Conservation (phyloP, 2,329 filamentous ascomycete genomes). For the Colletotrichum shisoi region DNA sequence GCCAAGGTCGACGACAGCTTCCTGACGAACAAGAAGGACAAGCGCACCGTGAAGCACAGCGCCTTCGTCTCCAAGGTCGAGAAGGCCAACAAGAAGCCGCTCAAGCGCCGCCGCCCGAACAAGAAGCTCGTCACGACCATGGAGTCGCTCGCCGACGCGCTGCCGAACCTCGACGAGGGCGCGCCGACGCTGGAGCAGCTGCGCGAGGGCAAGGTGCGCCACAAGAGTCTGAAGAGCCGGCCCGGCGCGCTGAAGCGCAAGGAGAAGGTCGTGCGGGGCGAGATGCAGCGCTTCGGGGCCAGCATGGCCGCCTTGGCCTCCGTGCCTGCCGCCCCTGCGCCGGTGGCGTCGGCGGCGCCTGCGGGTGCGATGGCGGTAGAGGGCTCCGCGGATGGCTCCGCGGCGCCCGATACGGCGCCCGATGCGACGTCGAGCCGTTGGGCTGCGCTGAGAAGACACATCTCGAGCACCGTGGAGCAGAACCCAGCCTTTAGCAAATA, state of each 20-base stretch:
- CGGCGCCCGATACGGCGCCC: slow-evolving; percentile 34
- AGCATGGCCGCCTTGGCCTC: slow-evolving; percentile 79
- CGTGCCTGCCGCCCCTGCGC: slow-evolving; percentile 42
- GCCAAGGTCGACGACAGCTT: slow-evolving; percentile 66
- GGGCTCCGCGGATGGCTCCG: slow-evolving; percentile 26
- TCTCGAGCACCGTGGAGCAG: slow-evolving; percentile 87
- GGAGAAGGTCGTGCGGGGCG: slow-evolving; percentile 78
- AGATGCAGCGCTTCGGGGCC: slow-evolving; percentile 83
- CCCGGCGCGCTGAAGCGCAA: slow-evolving; percentile 85
- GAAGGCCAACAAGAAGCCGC: slow-evolving; percentile 55
- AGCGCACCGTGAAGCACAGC: slow-evolving; percentile 81
- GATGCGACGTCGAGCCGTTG: slow-evolving; percentile 68
- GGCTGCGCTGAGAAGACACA: slow-evolving; percentile 83
- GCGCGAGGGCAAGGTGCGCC: slow-evolving; percentile 69
- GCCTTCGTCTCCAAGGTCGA: slow-evolving; percentile 77
- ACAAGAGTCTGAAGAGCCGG: slow-evolving; percentile 76
- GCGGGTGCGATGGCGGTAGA: slow-evolving; percentile 36
- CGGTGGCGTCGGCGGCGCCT: slow-evolving; percentile 22
- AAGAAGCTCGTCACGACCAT: slow-evolving; percentile 83
- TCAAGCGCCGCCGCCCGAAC: slow-evolving; percentile 71
- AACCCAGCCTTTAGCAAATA: slow-evolving; percentile 73
- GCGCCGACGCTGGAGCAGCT: slow-evolving; percentile 54
- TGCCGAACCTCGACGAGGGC: slow-evolving; percentile 69
- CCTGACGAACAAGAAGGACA: slow-evolving; percentile 80
- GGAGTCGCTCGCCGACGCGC: slow-evolving; percentile 78